A percentile compares a stretch with the other conserved stretches of the same genome.
Evolutionary conservation across 768 basidiomycete genomes (phyloP).

Genomic region (Suillus plorans): DNA sequence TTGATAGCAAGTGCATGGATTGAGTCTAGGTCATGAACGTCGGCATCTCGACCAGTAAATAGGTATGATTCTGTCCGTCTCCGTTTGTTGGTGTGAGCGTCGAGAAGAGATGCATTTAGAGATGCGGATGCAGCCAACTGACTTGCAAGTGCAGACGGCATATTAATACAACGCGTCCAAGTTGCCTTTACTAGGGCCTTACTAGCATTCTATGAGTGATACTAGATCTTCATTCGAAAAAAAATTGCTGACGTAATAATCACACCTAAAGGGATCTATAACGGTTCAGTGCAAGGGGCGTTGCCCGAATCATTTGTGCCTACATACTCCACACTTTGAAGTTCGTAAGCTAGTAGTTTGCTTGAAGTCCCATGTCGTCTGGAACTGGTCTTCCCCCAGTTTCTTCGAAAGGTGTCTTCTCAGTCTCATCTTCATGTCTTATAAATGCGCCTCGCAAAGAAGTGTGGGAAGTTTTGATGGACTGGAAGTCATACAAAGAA

Average conservation of each 20-base stretch:
- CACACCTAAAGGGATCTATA: too few relatives aligned
- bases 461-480: conserved; percentile 61
- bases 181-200: too few relatives aligned
- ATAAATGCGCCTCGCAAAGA: conserved; percentile 63
- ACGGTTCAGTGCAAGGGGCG: too few relatives aligned
- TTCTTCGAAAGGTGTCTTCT: conserved; percentile 44
- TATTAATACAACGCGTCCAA: conserved; percentile 16
- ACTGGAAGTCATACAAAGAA: conserved; percentile 60
- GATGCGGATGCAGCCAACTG: conserved; percentile 82
- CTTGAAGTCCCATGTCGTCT: background rate
- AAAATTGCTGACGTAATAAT: too few relatives aligned
- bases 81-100: conserved; percentile 57
- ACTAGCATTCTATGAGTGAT: too few relatives aligned
- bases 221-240: too few relatives aligned
- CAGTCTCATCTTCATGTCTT: conserved; percentile 41
- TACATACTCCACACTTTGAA: too few relatives aligned
- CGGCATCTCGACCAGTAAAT: conserved; percentile 79
- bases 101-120: conserved; percentile 71
- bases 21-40: conserved; percentile 84
- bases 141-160: conserved; percentile 73
- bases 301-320: too few relatives aligned
- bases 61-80: conserved; percentile 80
- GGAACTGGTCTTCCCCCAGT: conserved; percentile 38
- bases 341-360: too few relatives aligned
- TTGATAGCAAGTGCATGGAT: conserved; percentile 80